These are phyloP conservation scores for Calycina herbarum DNA, from an alignment of 2,329 filamentous ascomycete genomes.

Conservation along the genomic window DNA sequence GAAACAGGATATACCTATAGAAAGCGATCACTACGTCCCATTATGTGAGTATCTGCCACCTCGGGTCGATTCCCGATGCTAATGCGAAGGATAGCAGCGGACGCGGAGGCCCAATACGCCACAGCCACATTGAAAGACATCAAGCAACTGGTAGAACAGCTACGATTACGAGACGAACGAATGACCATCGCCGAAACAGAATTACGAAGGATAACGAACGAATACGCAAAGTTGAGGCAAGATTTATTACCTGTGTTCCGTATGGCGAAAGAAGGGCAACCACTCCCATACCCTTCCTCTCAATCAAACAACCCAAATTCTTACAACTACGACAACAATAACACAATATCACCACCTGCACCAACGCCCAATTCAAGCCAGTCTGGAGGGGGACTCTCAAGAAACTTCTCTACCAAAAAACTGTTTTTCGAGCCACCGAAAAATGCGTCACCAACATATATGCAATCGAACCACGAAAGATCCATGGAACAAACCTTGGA, in stretches of 20 bases:
- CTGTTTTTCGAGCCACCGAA: constrained; percentile 73
- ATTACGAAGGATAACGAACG: constrained; percentile 78
- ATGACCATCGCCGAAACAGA: constrained; percentile 83
- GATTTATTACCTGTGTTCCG: constrained; percentile 89
- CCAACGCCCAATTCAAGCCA: constrained; percentile 55
- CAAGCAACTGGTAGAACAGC: constrained; percentile 83
- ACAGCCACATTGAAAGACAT: constrained; percentile 92
- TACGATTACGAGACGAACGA: constrained; percentile 86
- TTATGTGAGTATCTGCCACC: constrained; percentile 63
- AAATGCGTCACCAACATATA: constrained; percentile 71
- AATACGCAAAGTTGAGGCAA: constrained; percentile 85
- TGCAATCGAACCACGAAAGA: constrained; percentile 68
- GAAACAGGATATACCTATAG: constrained; percentile 86
- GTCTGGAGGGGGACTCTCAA: constrained; percentile 58
- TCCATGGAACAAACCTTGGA: constrained; percentile 66
- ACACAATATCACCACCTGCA: constrained; percentile 55
- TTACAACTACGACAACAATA: constrained; percentile 52
- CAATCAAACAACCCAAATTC: constrained; percentile 33
- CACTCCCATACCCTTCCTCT: constrained; percentile 60
- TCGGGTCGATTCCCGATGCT: constrained; percentile 19
- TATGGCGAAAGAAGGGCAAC: constrained; percentile 88
- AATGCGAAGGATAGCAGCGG: constrained; percentile 64
- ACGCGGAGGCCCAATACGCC: constrained; percentile 81
- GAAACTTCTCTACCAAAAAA: constrained; percentile 76
- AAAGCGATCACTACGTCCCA: constrained; percentile 91